phyloP scores from a whole-genome alignment of 2,329 filamentous ascomycete species.

The Achaetomium macrosporum region DNA sequence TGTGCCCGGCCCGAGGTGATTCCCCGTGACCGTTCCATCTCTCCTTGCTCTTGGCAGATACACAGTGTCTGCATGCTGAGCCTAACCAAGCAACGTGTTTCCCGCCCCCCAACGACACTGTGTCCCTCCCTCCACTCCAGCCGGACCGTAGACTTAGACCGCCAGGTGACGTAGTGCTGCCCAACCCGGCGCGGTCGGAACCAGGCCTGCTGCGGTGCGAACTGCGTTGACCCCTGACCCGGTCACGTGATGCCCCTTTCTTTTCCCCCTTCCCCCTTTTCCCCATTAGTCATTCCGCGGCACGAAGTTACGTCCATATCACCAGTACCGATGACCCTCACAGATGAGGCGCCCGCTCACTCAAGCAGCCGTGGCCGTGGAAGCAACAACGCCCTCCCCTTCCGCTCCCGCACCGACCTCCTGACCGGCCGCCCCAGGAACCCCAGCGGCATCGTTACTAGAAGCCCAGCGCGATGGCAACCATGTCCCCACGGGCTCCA shows the following conservation, averaged over 20 bases:
- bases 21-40: background rate
- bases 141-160: background rate
- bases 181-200: constrained; percentile 7
- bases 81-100: background rate
- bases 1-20: background rate
- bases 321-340: no score
- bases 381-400: no score
- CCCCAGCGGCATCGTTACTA: background rate
- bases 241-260: constrained; percentile 20
- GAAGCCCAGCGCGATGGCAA: constrained; percentile 24
- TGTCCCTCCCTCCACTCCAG: background rate
- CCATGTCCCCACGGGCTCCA: constrained; percentile 44
- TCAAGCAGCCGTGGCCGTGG: no score
- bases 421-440: background rate
- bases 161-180: constrained; percentile 30
- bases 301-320: no score
- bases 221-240: background rate
- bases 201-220: background rate
- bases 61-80: background rate
- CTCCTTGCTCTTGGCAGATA: background rate
- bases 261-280: background rate
- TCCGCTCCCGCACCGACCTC: no score
- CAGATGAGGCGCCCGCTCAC: no score
- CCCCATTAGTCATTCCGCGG: background rate
- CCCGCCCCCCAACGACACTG: background rate